Conservation (phyloP, 2,329 filamentous ascomycete species). For the Ophiostoma sp. region DNA sequence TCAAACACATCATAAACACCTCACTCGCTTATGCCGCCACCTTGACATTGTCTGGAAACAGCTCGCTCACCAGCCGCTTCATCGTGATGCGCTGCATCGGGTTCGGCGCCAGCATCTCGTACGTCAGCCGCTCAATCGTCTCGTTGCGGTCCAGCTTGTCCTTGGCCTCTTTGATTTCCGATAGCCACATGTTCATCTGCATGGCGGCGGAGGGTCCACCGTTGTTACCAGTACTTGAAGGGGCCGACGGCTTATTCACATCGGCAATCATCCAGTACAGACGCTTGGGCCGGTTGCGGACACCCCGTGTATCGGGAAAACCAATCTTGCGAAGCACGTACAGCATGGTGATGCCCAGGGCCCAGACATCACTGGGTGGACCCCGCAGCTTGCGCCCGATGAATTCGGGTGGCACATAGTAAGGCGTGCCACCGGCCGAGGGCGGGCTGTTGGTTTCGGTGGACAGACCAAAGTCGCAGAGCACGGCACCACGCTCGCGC, state of each 20-base stretch:
- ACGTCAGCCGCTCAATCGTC: conserved; percentile 52
- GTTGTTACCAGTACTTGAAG: background rate
- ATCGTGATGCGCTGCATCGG: conserved; percentile 56
- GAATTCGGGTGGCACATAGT: conserved; percentile 63
- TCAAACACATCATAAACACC: background rate
- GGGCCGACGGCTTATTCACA: conserved; percentile 43
- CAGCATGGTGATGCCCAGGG: conserved; percentile 60
- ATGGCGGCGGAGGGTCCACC: conserved; percentile 41
- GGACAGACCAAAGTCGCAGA: conserved; percentile 62
- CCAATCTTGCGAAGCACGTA: conserved; percentile 58
- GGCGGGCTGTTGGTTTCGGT: conserved; percentile 49
- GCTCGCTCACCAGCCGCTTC: conserved; percentile 50
- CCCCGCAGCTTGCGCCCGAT: conserved; percentile 57
- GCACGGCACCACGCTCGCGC: conserved; percentile 56
- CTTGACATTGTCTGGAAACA: conserved; percentile 35
- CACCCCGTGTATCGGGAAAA: conserved; percentile 56
- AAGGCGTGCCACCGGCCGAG: conserved; percentile 58
- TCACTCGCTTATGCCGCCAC: background rate
- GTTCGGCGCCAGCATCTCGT: conserved; percentile 56
- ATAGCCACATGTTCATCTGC: conserved; percentile 60
- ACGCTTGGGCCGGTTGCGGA: conserved; percentile 49
- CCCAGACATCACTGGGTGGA: conserved; percentile 59
- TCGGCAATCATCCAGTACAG: conserved; percentile 62
- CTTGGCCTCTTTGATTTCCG: conserved; percentile 52
- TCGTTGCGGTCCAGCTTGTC: conserved; percentile 49